Base-by-base conservation (phyloP, 2,329 filamentous ascomycete species). In the Orbilia brochopaga region DNA sequence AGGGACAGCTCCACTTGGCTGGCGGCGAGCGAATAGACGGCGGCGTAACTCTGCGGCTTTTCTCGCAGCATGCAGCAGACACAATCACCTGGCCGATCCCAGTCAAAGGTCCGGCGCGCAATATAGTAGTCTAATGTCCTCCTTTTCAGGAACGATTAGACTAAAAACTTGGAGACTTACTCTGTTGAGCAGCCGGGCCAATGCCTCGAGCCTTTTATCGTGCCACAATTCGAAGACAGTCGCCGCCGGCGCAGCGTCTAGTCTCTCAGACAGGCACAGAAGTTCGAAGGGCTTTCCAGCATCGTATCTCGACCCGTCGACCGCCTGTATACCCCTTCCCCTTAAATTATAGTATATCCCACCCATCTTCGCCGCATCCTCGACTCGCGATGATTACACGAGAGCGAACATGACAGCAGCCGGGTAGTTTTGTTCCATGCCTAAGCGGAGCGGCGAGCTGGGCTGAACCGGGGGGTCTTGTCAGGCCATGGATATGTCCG, bases 1-100 rank as follows among this genome's bases (percentile, higher is more conserved):
- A 48, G 44, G 44, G 44, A 48, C 44, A 48, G 44, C 44, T 48
- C 44, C 44, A 48, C 44, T 11, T 48, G 44, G 44, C 44, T 48
- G n/a, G 5, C 21, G 44, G 44, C 44, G 44, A 48, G 44, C 44
- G 44, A 48, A 48, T 48, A 15, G 44, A 48, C 44, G 44, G 44
- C 15, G 44, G 44, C 44, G 44, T 11, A 48, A 48, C 5, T 21
- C n/a, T 48, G 44, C 44, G 44, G 44, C 44, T 48, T 48, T 48
- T 48, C 44, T 48, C 44, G 44, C 44, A 48, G 17, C 44, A 5
- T 21, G 44, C 44, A 48, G n/a, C 44, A 48, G n/a, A 42, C n/a
- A 19, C 44, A 48, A 4, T 8, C 27, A 32, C 27, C 3, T 32
- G 27, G 27, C 27, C 27, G 27, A 8, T 8, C 27, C 27, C 8